phyloP scores from a whole-genome alignment of 768 basidiomycete genomes.

The Dentipellis fragilis region DNA sequence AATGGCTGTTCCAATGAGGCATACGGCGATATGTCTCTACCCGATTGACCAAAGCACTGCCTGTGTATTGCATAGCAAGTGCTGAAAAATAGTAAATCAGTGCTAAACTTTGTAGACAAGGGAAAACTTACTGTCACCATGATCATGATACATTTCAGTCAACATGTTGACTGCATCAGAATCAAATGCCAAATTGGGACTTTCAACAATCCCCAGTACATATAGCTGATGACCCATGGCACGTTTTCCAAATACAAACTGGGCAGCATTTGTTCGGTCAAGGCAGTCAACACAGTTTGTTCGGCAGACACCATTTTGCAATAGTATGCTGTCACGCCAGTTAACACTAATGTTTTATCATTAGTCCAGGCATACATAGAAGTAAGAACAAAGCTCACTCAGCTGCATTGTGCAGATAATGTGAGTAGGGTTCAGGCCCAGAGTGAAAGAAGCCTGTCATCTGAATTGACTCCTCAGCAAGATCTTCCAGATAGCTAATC shows the following conservation, averaged over 20 bases:
- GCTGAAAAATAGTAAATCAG: constrained; percentile 33
- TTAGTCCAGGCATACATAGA: background rate
- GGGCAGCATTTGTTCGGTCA: constrained; percentile 92
- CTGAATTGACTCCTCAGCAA: constrained; percentile 88
- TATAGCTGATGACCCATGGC: constrained; percentile 93
- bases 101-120: background rate
- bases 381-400: constrained; percentile 21
- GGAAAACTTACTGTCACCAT: constrained; percentile 72
- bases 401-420: constrained; percentile 40
- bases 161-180: constrained; percentile 94
- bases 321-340: constrained; percentile 59
- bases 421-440: constrained; percentile 76
- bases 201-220: constrained; percentile 82
- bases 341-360: constrained; percentile 11
- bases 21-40: constrained; percentile 94
- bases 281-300: constrained; percentile 97
- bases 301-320: constrained; percentile 89
- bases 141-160: constrained; percentile 98
- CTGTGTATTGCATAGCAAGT: constrained; percentile 92
- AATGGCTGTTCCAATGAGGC: constrained; percentile 97
- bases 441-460: constrained; percentile 94
- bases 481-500: constrained; percentile 88
- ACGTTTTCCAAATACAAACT: constrained; percentile 93
- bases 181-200: constrained; percentile 81
- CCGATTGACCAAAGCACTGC: constrained; percentile 90